Conservation (phyloP, 1,139 yeast genomes). For the Scheffersomyces segobiensis region DNA sequence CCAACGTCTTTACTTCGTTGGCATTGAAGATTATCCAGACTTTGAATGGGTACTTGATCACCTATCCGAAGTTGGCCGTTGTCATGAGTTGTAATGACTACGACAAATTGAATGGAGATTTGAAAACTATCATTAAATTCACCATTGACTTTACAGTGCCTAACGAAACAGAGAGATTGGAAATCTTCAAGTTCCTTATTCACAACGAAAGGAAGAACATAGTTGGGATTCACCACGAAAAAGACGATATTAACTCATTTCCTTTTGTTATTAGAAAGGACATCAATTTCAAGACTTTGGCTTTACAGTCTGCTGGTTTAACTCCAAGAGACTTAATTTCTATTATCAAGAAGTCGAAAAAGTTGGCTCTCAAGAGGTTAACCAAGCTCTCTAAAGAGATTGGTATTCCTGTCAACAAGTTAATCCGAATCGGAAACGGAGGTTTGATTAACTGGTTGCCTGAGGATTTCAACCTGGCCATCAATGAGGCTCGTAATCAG, state of each 20-base stretch:
- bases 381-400: conserved; percentile 21
- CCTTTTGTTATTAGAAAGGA: conserved; percentile 45
- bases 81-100: conserved; percentile 72
- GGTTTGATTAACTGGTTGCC: conserved; percentile 60
- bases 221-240: conserved; percentile 7
- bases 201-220: conserved; percentile 18
- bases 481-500: conserved; percentile 79
- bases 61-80: conserved; percentile 46
- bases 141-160: conserved; percentile 81
- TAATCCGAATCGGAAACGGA: conserved; percentile 44
- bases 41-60: conserved; percentile 53
- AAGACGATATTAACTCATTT: conserved; percentile 18
- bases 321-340: conserved; percentile 82
- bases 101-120: conserved; percentile 65
- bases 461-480: conserved; percentile 69
- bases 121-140: conserved; percentile 73
- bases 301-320: conserved; percentile 89
- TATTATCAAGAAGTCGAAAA: conserved; percentile 67
- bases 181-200: conserved; percentile 57
- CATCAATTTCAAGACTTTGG: conserved; percentile 58
- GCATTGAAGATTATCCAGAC: conserved; percentile 60
- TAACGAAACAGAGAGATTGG: conserved; percentile 66
- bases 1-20: conserved; percentile 53
- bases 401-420: conserved; percentile 20
- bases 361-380: conserved; percentile 56